Evolutionary conservation across 345 rosid species (phyloP).

Genomic region (Lepidium didymum): DNA sequence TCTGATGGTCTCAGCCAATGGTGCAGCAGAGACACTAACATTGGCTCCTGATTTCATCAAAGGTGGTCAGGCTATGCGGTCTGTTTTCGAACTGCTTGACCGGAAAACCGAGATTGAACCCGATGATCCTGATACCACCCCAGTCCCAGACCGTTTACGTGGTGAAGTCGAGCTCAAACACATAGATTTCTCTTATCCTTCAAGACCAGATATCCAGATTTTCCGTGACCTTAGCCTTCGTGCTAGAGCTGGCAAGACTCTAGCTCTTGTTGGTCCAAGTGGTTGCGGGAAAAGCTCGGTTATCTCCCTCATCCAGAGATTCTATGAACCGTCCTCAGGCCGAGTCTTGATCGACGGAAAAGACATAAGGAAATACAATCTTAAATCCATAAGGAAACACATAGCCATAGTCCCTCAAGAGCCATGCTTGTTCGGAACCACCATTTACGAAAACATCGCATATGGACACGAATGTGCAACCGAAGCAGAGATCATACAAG

Average conservation of each 20-base stretch:
- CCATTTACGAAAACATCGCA: constrained; percentile 85
- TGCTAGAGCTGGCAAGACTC: constrained; percentile 86
- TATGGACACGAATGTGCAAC: constrained; percentile 81
- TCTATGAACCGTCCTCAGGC: constrained; percentile 91
- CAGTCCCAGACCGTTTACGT: constrained; percentile 69
- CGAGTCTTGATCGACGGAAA: constrained; percentile 82
- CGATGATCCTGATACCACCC: constrained; percentile 75
- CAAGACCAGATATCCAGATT: constrained; percentile 74
- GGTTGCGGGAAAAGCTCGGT: constrained; percentile 98
- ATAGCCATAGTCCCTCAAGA: constrained; percentile 94
- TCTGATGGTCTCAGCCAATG: constrained; percentile 98
- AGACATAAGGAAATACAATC: constrained; percentile 91
- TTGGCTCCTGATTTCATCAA: constrained; percentile 97
- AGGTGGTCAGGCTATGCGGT: constrained; percentile 92
- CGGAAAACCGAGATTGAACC: constrained; percentile 98
- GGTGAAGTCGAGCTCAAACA: constrained; percentile 97
- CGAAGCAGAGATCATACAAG: constrained; percentile 87
- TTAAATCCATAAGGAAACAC: constrained; percentile 80
- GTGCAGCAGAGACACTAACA: constrained; percentile 95
- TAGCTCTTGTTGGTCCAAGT: constrained; percentile 97
- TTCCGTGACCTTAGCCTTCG: constrained; percentile 82
- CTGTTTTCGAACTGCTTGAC: constrained; percentile 91
- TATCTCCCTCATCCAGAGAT: constrained; percentile 67
- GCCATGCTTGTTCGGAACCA: constrained; percentile 79
- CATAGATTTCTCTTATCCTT: constrained; percentile 89